Conservation (phyloP, 257 asterid genomes). For the Capsicum pubescens region DNA sequence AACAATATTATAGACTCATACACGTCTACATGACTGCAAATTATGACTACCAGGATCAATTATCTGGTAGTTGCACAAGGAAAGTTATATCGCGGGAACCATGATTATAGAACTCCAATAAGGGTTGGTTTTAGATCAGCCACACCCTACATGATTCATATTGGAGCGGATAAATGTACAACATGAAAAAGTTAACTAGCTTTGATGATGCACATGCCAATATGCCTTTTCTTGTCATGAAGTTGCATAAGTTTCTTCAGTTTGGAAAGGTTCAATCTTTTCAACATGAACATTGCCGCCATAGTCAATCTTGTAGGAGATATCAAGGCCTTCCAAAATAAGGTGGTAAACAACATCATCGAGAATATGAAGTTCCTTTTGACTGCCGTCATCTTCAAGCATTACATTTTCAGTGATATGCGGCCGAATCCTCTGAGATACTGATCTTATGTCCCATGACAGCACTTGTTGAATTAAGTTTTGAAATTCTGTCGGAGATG, state of each 20-base stretch:
- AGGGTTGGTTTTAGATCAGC: neutral
- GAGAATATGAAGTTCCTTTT: slow-evolving; percentile 29
- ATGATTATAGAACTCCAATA: neutral
- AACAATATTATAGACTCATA: neutral
- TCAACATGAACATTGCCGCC: slow-evolving; percentile 68
- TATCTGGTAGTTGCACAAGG: neutral
- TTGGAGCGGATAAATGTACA: neutral
- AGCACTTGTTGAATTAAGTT: slow-evolving; percentile 77
- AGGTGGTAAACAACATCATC: slow-evolving; percentile 63
- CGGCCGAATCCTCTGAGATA: slow-evolving; percentile 72
- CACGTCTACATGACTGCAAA: neutral
- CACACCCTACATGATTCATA: neutral
- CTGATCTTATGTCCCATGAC: slow-evolving; percentile 87
- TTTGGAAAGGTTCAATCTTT: slow-evolving; percentile 44
- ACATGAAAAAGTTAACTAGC: neutral
- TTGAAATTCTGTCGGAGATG: slow-evolving; percentile 66
- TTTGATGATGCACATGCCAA: slow-evolving; percentile 1
- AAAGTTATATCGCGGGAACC: neutral
- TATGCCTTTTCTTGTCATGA: neutral
- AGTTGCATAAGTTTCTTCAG: slow-evolving; percentile 11
- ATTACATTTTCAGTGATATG: slow-evolving; percentile 42
- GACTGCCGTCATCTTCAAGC: slow-evolving; percentile 42
- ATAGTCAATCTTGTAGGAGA: slow-evolving; percentile 72
- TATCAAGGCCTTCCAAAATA: slow-evolving; percentile 66
- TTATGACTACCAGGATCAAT: neutral